Evolutionary conservation across 1,284 basidiomycete species (phyloP).

Genomic region (Pseudozyma thailandica): DNA sequence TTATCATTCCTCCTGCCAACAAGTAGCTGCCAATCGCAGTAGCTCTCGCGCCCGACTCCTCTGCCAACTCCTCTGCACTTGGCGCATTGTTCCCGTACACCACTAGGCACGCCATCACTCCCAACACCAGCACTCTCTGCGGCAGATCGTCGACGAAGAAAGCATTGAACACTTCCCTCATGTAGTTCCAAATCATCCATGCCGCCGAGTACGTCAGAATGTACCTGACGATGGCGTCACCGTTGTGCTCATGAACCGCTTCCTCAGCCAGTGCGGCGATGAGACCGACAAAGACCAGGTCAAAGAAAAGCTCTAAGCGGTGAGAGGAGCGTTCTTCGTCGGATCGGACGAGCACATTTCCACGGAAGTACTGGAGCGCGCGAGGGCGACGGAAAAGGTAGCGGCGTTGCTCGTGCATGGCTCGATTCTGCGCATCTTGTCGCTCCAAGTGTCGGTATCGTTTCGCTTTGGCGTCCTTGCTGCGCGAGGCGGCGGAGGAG

Average conservation of each 20-base stretch:
- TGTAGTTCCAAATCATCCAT: constrained; percentile 58
- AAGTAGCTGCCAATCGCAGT: constrained; percentile 55
- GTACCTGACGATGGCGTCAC: constrained; percentile 52
- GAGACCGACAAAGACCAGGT: constrained; percentile 59
- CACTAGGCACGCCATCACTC: constrained; percentile 56
- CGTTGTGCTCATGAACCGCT: constrained; percentile 51
- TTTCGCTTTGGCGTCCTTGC: constrained; percentile 40
- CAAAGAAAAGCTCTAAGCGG: constrained; percentile 58
- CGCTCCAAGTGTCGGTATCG: constrained; percentile 31
- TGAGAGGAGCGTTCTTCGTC: constrained; percentile 51
- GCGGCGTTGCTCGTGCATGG: constrained; percentile 43
- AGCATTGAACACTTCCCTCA: constrained; percentile 59
- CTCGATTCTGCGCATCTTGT: constrained; percentile 27
- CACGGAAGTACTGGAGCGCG: constrained; percentile 61
- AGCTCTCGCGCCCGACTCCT: constrained; percentile 46
- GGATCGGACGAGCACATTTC: constrained; percentile 45
- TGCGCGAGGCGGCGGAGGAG: constrained; percentile 1
- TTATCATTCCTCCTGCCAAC: constrained; percentile 44
- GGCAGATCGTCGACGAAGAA: constrained; percentile 59
- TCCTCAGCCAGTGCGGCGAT: constrained; percentile 57
- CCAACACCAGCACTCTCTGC: constrained; percentile 52
- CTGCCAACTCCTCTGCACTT: constrained; percentile 22
- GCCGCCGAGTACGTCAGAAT: constrained; percentile 56
- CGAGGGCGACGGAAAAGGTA: constrained; percentile 58
- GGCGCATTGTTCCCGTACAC: constrained; percentile 62